Base-by-base conservation (phyloP, 2,329 filamentous ascomycete genomes). In the Cercospora zeina region DNA sequence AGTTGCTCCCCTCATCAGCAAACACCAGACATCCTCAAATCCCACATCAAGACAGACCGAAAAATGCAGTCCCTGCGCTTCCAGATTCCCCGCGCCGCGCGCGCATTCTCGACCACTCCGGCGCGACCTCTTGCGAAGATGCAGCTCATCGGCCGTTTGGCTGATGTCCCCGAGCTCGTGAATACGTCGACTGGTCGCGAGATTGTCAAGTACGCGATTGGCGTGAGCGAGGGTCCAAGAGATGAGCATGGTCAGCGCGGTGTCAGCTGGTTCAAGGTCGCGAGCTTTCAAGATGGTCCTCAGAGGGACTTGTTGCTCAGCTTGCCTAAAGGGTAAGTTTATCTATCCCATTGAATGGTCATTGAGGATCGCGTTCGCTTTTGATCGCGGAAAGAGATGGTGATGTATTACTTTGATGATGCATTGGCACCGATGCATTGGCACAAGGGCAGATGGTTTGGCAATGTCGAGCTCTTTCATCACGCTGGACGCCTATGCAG, bases 91-190 rank as follows among this genome's bases (percentile, higher is more conserved):
- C 76, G 73, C 78, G 67, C 75, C 34, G 74, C 82, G 70, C 91
- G 91, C 78, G 79, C 87, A 73, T 96, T 97, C 85, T 91, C 87
- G 80, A 87, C 87, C 70, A 87, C 89, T 49, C 71, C 80, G 47
- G 79, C 80, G 68, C 83, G 85, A 65, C 78, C 83, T 66, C 73
- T 95, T 68, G 90, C 95, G 69, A 89, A 88, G 77, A 89, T 99
- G 81, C 89, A 87, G 72, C 82, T 99, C 77, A 84, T 97, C 70
- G 95, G 95, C 73, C 89, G 92, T 77, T 86, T 99, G 56, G 91
- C 85, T 64, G 85, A 87, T 70, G 83, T 86, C 58, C 93, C 95
- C 62, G 93, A 97, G 81, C 72, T 92, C 68, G 82, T 84, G 37
- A 77, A 86, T 62, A 90, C 89, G 53, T 83, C 85, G 71, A 87